Evolutionary conservation across 1,284 basidiomycete species (phyloP).

Genomic region (Laetiporus sulphureus): DNA sequence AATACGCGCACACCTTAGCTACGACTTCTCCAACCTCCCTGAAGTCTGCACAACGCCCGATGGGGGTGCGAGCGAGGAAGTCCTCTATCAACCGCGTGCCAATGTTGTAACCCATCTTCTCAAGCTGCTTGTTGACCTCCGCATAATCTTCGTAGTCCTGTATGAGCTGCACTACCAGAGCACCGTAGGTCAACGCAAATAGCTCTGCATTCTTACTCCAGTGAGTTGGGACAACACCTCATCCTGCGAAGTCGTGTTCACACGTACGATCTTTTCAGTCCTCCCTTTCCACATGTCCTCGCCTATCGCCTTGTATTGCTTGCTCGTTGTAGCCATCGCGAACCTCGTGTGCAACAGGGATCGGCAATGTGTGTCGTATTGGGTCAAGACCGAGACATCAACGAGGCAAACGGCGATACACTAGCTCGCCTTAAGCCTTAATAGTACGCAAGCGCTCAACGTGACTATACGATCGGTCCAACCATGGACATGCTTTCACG

Average conservation of each 20-base stretch:
- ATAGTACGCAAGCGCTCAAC: too few species aligned
- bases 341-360: too few species aligned
- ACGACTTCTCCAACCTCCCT: conserved; percentile 92
- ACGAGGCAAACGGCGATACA: too few species aligned
- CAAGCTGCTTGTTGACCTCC: conserved; percentile 81
- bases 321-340: conserved; percentile 61
- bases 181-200: conserved; percentile 96
- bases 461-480: too few species aligned
- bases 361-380: too few species aligned
- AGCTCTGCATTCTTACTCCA: conserved; percentile 89
- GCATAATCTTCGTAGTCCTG: conserved; percentile 98
- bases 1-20: conserved; percentile 58
- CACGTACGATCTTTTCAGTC: conserved; percentile 83
- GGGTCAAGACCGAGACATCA: too few species aligned
- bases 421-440: too few species aligned
- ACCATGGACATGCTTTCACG: too few species aligned
- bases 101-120: conserved; percentile 98
- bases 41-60: conserved; percentile 87
- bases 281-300: conserved; percentile 90
- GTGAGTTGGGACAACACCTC: too few species aligned
- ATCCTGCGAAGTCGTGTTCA: too few species aligned
- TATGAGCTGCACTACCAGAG: conserved; percentile 95
- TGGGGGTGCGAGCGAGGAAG: conserved; percentile 85
- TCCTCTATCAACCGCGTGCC: conserved; percentile 96
- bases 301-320: conserved; percentile 78